Evolutionary conservation across 352 stramenopile species (phyloP).

Genomic region (Globisporangium paddicum): DNA sequence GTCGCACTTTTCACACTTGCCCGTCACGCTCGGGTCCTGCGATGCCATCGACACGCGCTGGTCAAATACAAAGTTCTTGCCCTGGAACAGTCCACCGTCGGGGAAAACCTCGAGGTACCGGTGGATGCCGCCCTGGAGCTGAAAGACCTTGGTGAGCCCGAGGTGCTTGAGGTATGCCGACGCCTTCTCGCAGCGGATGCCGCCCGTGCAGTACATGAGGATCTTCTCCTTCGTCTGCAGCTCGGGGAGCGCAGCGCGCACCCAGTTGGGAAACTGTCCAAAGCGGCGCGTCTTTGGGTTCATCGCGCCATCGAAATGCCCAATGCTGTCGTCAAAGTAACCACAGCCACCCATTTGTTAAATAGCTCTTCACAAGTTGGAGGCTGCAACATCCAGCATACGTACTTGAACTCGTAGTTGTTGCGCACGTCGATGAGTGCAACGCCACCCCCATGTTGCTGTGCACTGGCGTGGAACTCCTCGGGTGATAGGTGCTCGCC

Average conservation of each 20-base stretch:
- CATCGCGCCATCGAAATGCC: slow-evolving; percentile 66
- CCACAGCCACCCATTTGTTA: background rate
- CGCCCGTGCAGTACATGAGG: slow-evolving; percentile 86
- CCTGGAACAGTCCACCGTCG: slow-evolving; percentile 64
- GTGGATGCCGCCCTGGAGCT: slow-evolving; percentile 79
- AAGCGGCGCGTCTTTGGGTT: slow-evolving; percentile 82
- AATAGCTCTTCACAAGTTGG: background rate
- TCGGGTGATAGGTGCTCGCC: slow-evolving; percentile 57
- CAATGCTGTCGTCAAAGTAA: slow-evolving; percentile 30
- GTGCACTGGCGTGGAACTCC: slow-evolving; percentile 46
- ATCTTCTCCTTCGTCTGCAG: slow-evolving; percentile 69
- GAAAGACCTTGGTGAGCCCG: slow-evolving; percentile 65
- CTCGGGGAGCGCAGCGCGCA: slow-evolving; percentile 40
- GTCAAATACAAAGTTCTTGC: slow-evolving; percentile 88
- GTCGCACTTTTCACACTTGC: slow-evolving; percentile 55
- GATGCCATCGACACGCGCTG: slow-evolving; percentile 69
- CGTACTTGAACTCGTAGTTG: slow-evolving; percentile 76
- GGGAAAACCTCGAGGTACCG: slow-evolving; percentile 80
- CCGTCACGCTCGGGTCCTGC: slow-evolving; percentile 45
- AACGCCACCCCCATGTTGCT: slow-evolving; percentile 19
- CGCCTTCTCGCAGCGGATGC: slow-evolving; percentile 83
- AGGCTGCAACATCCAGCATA: background rate
- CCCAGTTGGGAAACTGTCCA: slow-evolving; percentile 72
- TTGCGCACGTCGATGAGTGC: slow-evolving; percentile 75
- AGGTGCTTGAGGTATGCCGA: slow-evolving; percentile 72